Evolutionary conservation across 73 alveolate species (phyloP).

Genomic region (Paramecium biaurelia): DNA sequence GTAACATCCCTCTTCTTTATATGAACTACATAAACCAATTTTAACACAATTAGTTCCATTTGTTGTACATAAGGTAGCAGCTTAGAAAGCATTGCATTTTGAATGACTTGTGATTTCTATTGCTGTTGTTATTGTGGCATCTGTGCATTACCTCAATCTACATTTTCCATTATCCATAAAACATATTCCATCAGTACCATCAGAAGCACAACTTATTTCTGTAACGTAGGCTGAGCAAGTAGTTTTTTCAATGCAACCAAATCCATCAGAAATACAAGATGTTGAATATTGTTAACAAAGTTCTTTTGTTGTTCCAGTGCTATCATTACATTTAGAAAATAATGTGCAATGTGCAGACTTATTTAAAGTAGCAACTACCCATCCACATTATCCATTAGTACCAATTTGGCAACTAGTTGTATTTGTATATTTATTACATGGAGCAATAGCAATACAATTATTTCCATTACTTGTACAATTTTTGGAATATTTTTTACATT

Average conservation of each 20-base stretch:
- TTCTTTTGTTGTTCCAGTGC: background rate
- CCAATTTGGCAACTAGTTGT: slow-evolving; percentile 22
- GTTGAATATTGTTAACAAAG: background rate
- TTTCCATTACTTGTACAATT: background rate
- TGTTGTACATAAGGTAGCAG: background rate
- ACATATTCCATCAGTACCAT: background rate
- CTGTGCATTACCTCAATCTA: background rate
- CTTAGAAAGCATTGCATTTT: background rate
- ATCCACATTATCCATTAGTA: slow-evolving; percentile 28
- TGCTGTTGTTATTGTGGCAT: background rate
- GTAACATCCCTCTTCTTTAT: background rate
- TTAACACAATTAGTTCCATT: background rate
- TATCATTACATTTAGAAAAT: background rate
- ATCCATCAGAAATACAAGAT: slow-evolving; percentile 4
- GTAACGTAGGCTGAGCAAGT: background rate
- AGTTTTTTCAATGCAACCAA: background rate
- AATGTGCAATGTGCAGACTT: background rate
- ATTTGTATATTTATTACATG: background rate
- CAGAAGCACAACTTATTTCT: background rate
- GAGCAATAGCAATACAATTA: background rate
- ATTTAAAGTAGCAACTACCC: slow-evolving; percentile 17
- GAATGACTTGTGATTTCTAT: background rate
- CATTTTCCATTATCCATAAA: background rate
- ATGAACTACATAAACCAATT: background rate
- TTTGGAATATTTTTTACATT: background rate